Conservation (phyloP, 306 rosid genomes). For the Nissolia schottii region DNA sequence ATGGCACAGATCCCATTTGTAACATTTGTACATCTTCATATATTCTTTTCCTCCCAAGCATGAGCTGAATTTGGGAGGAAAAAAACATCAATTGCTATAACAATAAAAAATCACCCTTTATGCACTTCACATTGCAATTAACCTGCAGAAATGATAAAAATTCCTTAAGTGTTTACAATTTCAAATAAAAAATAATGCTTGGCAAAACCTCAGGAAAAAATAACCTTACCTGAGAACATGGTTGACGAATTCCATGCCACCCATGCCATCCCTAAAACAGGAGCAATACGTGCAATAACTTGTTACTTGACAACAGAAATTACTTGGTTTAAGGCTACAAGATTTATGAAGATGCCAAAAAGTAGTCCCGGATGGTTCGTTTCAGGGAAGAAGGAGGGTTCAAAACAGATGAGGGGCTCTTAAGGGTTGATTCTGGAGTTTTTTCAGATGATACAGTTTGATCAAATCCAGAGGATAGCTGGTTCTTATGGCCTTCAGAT, state of each 20-base stretch:
- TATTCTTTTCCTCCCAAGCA: neutral
- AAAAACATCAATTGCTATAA: neutral
- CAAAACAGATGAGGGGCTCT: conserved; percentile 92
- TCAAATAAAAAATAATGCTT: neutral
- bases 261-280: neutral
- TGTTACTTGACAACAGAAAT: conserved; percentile 4
- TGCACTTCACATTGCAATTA: conserved; percentile 22
- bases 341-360: conserved; percentile 44
- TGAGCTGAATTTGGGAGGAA: neutral
- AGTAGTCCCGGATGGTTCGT: conserved; percentile 90
- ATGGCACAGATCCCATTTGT: neutral
- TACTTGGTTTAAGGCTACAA: neutral
- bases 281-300: neutral
- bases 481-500: conserved; percentile 48
- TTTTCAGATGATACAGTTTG: conserved; percentile 42
- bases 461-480: conserved; percentile 28
- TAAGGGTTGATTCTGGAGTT: conserved; percentile 65
- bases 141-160: conserved; percentile 35
- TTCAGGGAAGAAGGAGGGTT: conserved; percentile 77
- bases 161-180: neutral
- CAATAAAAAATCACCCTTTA: conserved; percentile 10
- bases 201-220: neutral
- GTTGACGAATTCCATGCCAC: conserved; percentile 13
- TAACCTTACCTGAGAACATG: conserved; percentile 28
- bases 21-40: neutral